Evolutionary conservation across 495 filamentous ascomycete species (phyloP).

Genomic region (Hypoxylon intermedium): DNA sequence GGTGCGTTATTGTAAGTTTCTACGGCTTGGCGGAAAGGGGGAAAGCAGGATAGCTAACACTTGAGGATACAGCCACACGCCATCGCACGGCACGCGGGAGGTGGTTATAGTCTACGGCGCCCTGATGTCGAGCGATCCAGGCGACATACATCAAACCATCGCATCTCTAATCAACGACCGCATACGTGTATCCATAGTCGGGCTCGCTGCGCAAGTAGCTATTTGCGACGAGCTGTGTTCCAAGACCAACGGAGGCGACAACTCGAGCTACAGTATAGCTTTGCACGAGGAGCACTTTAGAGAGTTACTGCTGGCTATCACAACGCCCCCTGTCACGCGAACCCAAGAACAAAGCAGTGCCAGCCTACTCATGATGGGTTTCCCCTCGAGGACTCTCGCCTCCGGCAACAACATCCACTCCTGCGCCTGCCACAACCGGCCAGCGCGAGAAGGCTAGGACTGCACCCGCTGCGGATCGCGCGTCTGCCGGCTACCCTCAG

Average conservation of each 20-base stretch:
- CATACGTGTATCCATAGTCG: slow-evolving; percentile 86
- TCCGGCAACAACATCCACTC: slow-evolving; percentile 67
- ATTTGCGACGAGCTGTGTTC: slow-evolving; percentile 90
- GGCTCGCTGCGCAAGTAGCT: slow-evolving; percentile 86
- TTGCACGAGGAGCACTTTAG: slow-evolving; percentile 88
- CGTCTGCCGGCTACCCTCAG: slow-evolving; percentile 89
- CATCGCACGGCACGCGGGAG: slow-evolving; percentile 90
- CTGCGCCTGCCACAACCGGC: slow-evolving; percentile 89
- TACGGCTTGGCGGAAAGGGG: slow-evolving; percentile 20
- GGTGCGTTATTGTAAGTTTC: slow-evolving; percentile 78
- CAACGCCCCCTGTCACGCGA: slow-evolving; percentile 84
- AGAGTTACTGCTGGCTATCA: slow-evolving; percentile 85
- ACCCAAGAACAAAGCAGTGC: slow-evolving; percentile 70
- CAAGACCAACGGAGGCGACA: slow-evolving; percentile 82
- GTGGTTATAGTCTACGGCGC: slow-evolving; percentile 92
- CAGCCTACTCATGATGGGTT: slow-evolving; percentile 95
- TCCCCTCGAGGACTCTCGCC: slow-evolving; percentile 89
- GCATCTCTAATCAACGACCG: slow-evolving; percentile 73
- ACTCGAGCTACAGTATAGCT: slow-evolving; percentile 78
- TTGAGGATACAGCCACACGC: slow-evolving; percentile 70
- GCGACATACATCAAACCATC: slow-evolving; percentile 94
- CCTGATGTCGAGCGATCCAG: slow-evolving; percentile 85
- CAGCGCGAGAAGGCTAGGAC: slow-evolving; percentile 84
- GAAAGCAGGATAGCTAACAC: slow-evolving; percentile 18
- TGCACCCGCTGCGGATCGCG: slow-evolving; percentile 89